Conservation (phyloP, 2,329 filamentous ascomycete genomes). For the Microdochium bolleyi region DNA sequence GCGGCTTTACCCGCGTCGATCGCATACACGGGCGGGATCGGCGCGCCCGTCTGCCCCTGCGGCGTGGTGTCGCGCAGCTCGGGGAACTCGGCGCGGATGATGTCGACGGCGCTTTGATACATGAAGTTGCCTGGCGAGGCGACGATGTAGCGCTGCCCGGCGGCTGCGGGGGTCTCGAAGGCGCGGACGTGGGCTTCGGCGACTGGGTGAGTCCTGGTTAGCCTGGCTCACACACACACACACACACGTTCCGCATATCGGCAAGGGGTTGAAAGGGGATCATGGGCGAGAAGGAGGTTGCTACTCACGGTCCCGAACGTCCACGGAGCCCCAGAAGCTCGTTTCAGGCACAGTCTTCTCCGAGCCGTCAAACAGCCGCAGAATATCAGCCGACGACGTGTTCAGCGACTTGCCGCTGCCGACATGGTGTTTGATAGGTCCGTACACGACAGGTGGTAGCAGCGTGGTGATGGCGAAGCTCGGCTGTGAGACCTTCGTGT, state of each 20-base stretch:
- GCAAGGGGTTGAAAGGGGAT: too few species aligned
- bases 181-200: background rate
- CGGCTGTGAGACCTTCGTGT: background rate
- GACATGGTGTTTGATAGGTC: slow-evolving; percentile 2
- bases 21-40: background rate
- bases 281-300: too few species aligned
- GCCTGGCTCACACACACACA: too few species aligned
- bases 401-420: background rate
- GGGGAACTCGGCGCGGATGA: background rate
- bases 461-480: slow-evolving; percentile 10
- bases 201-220: too few species aligned
- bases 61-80: background rate
- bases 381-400: background rate
- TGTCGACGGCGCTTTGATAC: background rate
- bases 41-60: background rate
- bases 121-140: background rate
- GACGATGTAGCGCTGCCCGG: background rate
- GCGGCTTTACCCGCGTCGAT: background rate
- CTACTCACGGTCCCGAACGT: background rate
- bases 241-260: background rate
- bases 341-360: background rate
- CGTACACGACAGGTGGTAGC: slow-evolving; percentile 13
- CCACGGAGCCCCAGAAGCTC: background rate
- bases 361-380: background rate
- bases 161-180: background rate